Conservation (phyloP, 2,329 filamentous ascomycete genomes). For the Phoma sp. region DNA sequence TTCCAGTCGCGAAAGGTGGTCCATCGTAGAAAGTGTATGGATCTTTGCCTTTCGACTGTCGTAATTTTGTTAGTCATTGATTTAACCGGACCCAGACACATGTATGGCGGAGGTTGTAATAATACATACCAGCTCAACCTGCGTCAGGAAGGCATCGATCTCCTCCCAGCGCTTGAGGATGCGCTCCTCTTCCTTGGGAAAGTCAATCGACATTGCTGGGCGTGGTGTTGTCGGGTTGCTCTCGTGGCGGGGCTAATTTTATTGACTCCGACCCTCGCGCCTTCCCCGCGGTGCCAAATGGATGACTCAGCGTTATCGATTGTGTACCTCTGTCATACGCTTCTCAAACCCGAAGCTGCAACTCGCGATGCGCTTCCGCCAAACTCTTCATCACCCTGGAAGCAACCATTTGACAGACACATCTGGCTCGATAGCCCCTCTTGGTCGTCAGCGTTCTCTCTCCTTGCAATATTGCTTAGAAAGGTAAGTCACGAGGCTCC, state of each 20-base stretch:
- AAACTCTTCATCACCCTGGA: no score
- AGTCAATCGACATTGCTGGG: constrained; percentile 80
- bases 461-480: no score
- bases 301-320: constrained; percentile 17
- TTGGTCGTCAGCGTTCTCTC: no score
- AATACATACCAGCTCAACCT: constrained; percentile 72
- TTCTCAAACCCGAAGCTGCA: no score
- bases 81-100: not conserved
- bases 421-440: not conserved
- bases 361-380: no score
- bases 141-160: constrained; percentile 87
- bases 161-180: constrained; percentile 88
- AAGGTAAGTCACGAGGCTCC: no score
- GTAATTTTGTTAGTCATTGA: constrained; percentile 2
- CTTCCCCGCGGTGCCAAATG: constrained; percentile 9
- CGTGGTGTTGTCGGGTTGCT: constrained; percentile 27
- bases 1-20: constrained; percentile 62
- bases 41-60: constrained; percentile 73
- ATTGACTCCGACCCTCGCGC: constrained; percentile 20
- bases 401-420: not conserved
- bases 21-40: constrained; percentile 94
- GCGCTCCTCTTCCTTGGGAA: constrained; percentile 88
- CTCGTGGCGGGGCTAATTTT: constrained; percentile 36
- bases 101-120: not conserved
- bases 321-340: no score